phyloP scores from a whole-genome alignment of 2,329 filamentous ascomycete genomes.

The Emmonsia crescens region DNA sequence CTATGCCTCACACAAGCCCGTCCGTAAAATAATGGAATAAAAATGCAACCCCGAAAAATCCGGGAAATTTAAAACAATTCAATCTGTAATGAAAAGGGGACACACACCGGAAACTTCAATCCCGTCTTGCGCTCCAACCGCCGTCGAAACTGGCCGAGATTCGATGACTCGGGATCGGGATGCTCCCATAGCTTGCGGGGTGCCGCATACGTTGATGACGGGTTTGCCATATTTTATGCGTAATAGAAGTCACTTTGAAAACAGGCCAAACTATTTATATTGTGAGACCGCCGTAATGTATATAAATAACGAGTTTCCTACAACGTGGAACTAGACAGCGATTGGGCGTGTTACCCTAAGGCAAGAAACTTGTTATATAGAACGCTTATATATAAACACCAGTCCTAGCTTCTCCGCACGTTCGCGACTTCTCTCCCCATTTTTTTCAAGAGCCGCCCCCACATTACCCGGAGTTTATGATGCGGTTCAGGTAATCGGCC shows the following conservation, averaged over 20 bases:
- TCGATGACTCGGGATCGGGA: constrained; percentile 16
- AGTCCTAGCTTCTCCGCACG: neutral
- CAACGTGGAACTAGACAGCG: neutral
- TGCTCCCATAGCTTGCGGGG: constrained; percentile 20
- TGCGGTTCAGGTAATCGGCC: neutral
- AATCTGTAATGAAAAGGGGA: neutral
- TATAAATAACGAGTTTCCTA: neutral
- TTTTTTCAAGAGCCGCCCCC: neutral
- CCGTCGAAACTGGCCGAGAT: constrained; percentile 15
- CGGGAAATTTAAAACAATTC: neutral
- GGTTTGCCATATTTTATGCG: neutral
- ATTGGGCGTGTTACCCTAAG: no score
- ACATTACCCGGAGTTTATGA: neutral
- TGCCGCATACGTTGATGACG: neutral
- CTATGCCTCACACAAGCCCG: neutral
- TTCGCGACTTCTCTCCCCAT: no score
- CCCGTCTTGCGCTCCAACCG: constrained; percentile 13
- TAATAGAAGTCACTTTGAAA: neutral
- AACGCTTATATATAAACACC: neutral
- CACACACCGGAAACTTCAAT: constrained; percentile 11
- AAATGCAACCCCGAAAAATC: neutral
- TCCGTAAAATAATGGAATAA: neutral
- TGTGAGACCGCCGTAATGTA: neutral
- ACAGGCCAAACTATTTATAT: neutral
- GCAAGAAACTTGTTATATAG: neutral